Percentiles rank a stretch among this genome's conserved stretches.
Conservation (phyloP, 306 rosid species). For the Cicer judaicum region DNA sequence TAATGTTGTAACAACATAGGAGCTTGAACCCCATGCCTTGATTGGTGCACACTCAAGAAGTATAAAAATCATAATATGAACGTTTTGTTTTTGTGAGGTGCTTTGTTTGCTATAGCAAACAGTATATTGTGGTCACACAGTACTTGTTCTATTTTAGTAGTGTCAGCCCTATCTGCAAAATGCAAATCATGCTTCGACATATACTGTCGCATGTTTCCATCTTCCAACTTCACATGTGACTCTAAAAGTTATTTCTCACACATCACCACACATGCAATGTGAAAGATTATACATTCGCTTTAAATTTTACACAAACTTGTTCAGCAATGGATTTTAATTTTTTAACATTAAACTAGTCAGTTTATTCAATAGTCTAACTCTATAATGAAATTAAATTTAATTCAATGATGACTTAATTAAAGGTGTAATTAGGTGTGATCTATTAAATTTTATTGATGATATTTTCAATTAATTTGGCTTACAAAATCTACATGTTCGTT, state of each 20-base stretch:
- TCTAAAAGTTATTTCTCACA: background rate
- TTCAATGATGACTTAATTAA: background rate
- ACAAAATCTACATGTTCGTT: background rate
- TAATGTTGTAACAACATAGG: too few species aligned
- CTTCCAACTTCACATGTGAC: background rate
- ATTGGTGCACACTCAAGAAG: too few species aligned
- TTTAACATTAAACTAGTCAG: background rate
- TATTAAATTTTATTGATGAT: background rate
- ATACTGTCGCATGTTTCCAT: background rate
- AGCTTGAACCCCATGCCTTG: too few species aligned
- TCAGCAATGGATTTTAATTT: background rate
- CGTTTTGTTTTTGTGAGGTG: background rate
- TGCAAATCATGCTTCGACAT: background rate
- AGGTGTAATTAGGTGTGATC: background rate
- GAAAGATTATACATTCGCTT: background rate
- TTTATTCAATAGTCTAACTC: background rate
- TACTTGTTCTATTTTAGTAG: background rate
- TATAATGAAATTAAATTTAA: background rate
- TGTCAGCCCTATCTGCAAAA: background rate
- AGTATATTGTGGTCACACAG: background rate
- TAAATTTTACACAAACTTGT: background rate
- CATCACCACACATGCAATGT: background rate
- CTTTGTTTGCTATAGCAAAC: background rate
- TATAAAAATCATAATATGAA: too few species aligned
- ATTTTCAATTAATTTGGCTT: background rate